phyloP scores from a whole-genome alignment of 495 filamentous ascomycete species.

The Sporormia fimetaria region DNA sequence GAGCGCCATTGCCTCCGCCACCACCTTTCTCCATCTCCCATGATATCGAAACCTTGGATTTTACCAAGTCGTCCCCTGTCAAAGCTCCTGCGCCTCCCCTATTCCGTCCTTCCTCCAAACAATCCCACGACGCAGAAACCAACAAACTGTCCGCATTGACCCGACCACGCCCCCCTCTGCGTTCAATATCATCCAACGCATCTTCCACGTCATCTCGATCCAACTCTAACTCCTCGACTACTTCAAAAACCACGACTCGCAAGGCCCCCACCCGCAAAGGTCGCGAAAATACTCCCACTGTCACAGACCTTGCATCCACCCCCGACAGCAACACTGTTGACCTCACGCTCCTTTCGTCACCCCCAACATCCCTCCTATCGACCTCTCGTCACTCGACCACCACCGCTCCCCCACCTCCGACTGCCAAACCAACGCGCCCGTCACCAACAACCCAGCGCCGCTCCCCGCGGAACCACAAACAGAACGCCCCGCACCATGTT shows the following conservation, averaged over 20 bases:
- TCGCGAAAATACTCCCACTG: neutral
- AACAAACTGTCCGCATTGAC: neutral
- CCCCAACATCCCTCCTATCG: slow-evolving; percentile 4
- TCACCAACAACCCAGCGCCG: slow-evolving; percentile 9
- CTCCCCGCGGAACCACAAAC: slow-evolving; percentile 21
- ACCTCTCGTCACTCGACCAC: neutral
- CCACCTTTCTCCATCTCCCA: neutral
- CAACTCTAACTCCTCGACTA: neutral
- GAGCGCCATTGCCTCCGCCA: slow-evolving; percentile 1
- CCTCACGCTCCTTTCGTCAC: slow-evolving; percentile 6
- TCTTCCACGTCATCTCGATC: slow-evolving; percentile 7
- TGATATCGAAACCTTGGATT: slow-evolving; percentile 12
- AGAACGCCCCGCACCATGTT: too few relatives aligned
- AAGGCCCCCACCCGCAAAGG: neutral
- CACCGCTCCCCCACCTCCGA: neutral
- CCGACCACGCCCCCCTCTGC: slow-evolving; percentile 6
- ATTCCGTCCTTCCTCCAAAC: too few relatives aligned
- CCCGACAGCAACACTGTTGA: slow-evolving; percentile 6
- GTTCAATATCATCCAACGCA: slow-evolving; percentile 19
- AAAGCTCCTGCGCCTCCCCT: too few relatives aligned
- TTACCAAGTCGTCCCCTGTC: slow-evolving; percentile 21
- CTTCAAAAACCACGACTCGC: neutral
- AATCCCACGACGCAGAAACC: slow-evolving; percentile 6
- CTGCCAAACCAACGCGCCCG: neutral
- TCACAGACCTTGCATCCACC: neutral